A percentile compares a stretch with the other conserved stretches of the same genome.
These are phyloP conservation scores for Pseudopithomyces chartarum DNA, from an alignment of 2,329 filamentous ascomycete species.

Conservation along the genomic window DNA sequence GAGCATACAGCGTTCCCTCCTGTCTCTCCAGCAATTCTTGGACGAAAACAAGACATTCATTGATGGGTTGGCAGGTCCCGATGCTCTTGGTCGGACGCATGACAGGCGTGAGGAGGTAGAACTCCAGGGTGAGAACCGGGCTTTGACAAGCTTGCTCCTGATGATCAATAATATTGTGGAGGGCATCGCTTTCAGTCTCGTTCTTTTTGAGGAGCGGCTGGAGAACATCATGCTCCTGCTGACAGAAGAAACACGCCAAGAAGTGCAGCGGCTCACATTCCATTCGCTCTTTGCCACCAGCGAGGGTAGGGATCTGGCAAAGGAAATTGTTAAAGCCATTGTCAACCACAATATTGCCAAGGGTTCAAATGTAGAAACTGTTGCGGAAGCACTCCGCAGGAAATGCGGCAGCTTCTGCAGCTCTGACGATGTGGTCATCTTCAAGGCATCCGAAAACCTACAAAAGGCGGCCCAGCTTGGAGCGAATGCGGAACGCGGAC, in stretches of 20 bases:
- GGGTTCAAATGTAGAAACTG: conserved; percentile 95
- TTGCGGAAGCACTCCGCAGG: conserved; percentile 89
- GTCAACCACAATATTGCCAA: conserved; percentile 97
- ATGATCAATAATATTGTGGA: conserved; percentile 91
- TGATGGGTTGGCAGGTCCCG: conserved; percentile 89
- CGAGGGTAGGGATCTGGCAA: conserved; percentile 85
- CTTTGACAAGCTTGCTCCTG: conserved; percentile 81
- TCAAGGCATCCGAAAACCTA: conserved; percentile 95
- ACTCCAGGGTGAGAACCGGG: conserved; percentile 91
- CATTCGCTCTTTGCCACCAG: conserved; percentile 82
- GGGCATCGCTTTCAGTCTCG: conserved; percentile 93
- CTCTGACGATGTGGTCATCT: conserved; percentile 94
- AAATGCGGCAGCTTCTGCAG: conserved; percentile 98
- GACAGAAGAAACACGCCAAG: conserved; percentile 67
- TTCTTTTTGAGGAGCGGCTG: conserved; percentile 91
- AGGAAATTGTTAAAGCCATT: conserved; percentile 94
- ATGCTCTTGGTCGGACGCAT: conserved; percentile 76
- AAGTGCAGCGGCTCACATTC: conserved; percentile 79
- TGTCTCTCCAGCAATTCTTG: conserved; percentile 80
- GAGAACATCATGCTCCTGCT: conserved; percentile 83
- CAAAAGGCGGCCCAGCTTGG: conserved; percentile 84
- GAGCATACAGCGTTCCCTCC: conserved; percentile 78
- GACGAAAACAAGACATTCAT: conserved; percentile 88
- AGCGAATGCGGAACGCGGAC: conserved; percentile 74
- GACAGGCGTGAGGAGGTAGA: conserved; percentile 91